Base-by-base conservation (phyloP, 129 eudicot species). In the Escallonia rubra region DNA sequence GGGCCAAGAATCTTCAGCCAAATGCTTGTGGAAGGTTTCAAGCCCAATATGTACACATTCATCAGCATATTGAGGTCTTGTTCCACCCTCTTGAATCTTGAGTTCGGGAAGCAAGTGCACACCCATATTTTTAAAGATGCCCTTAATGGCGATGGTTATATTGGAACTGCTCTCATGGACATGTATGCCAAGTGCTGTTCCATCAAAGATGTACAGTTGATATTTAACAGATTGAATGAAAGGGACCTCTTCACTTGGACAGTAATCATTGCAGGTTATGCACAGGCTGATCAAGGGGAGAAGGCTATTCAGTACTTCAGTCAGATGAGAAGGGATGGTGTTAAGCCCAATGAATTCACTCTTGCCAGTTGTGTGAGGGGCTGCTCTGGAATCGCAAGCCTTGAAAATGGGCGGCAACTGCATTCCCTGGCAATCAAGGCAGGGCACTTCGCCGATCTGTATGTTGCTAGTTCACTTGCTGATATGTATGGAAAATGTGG, bases 401-500 rank as follows among this genome's bases (percentile, higher is more conserved):
- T 70, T 6, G 67, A 43, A 44, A 79, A 55, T 34, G 83, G 83
- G 14, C 69, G 56, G 63, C 76, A 74, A 40, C 41, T 79, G 59
- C 83, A 79, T 74, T 65, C 76, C 57, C 51, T 79, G 57, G 76
- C 68, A 4, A 65, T 79, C 57, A 79, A 74, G 70, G 62, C 59
- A 52, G 83, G 83, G 7, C 57, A 69, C 59, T 41, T 69, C 39
- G 60, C 65, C 52, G 83, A 79, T 66, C 53, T 75, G 12, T 79
- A 64, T 79, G 80, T 79, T 61, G 76, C 70, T 45, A 69, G 83
- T 44, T 79, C 80, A 65, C 76, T 79, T 74, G 73, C 74, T 12
- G 83, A 79, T 61, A 79, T 79, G 79, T 79, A 79, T 3, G 83
- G 83, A 7, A 79, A 79, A 64, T 79, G 83, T 70, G 83, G 83